Evolutionary conservation across 768 basidiomycete species (phyloP).

Genomic region (Naematelia aurantialba): DNA sequence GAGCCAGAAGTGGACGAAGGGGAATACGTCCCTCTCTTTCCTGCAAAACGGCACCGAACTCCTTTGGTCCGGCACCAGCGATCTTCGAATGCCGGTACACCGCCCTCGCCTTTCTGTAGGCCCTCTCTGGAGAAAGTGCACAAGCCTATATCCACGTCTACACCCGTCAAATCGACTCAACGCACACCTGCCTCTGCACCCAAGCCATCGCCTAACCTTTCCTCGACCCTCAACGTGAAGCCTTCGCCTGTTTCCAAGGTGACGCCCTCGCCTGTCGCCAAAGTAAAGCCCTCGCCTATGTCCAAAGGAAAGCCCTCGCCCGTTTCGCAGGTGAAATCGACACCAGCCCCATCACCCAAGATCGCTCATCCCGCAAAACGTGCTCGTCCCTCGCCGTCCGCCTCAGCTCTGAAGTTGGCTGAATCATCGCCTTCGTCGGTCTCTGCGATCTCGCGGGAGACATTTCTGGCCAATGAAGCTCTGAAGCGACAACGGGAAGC

Average conservation of each 20-base stretch:
- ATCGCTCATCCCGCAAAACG: background rate
- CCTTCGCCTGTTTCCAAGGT: too few species aligned
- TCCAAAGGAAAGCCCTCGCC: background rate
- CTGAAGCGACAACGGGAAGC: slow-evolving; percentile 39
- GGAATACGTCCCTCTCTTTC: background rate
- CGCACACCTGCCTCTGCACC: background rate
- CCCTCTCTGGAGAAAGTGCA: background rate
- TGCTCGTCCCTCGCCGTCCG: background rate
- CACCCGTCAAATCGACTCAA: background rate
- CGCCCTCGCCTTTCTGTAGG: background rate
- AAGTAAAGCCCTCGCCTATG: background rate
- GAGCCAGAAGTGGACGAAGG: background rate
- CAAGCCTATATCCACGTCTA: background rate
- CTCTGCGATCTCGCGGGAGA: slow-evolving; percentile 20
- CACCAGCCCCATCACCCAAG: background rate
- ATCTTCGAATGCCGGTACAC: background rate
- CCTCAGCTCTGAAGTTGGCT: slow-evolving; percentile 4
- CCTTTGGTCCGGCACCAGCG: background rate
- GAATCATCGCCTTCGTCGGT: background rate
- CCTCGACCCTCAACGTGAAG: too few species aligned
- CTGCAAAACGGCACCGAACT: background rate
- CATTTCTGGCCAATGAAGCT: slow-evolving; percentile 45
- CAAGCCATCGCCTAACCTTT: background rate
- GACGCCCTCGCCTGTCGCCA: too few species aligned
- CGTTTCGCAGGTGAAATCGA: background rate